Evolutionary conservation across 768 basidiomycete genomes (phyloP).

Genomic region (Crassisporium funariophilum): DNA sequence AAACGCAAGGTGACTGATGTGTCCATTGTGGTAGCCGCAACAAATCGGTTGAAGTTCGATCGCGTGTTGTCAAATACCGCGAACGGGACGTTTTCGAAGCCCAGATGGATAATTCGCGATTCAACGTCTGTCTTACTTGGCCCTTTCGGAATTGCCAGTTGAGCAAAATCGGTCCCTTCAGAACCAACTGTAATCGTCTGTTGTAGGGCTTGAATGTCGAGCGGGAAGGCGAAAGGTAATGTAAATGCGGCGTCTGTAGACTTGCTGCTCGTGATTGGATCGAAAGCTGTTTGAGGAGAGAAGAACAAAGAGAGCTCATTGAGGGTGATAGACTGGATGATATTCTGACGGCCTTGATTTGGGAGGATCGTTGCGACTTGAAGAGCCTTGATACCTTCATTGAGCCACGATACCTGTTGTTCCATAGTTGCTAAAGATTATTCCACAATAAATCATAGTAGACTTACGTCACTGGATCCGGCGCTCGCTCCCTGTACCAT

Average conservation of each 20-base stretch:
- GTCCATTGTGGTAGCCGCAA: slow-evolving; percentile 60
- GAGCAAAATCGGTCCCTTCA: slow-evolving; percentile 57
- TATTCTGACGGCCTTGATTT: slow-evolving; percentile 57
- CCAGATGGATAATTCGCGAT: slow-evolving; percentile 59
- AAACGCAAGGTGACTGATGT: slow-evolving; percentile 47
- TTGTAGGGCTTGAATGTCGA: slow-evolving; percentile 64
- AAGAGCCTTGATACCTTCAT: slow-evolving; percentile 67
- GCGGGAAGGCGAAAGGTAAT: slow-evolving; percentile 68
- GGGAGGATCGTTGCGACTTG: slow-evolving; percentile 61
- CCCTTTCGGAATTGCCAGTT: slow-evolving; percentile 58
- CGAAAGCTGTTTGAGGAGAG: slow-evolving; percentile 56
- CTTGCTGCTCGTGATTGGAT: slow-evolving; percentile 58
- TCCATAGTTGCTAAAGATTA: background rate
- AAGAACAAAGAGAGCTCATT: slow-evolving; percentile 63
- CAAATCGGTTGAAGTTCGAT: slow-evolving; percentile 57
- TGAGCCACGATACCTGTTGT: slow-evolving; percentile 76
- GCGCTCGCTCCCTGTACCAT: slow-evolving; percentile 61
- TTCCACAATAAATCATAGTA: slow-evolving; percentile 3
- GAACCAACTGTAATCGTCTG: slow-evolving; percentile 59
- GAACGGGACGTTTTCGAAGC: slow-evolving; percentile 63
- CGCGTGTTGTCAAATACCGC: slow-evolving; percentile 51
- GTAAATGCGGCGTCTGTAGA: slow-evolving; percentile 65
- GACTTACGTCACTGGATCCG: slow-evolving; percentile 54
- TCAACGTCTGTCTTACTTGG: slow-evolving; percentile 64
- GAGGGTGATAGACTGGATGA: slow-evolving; percentile 67